Conservation (phyloP, 345 rosid genomes). For the Turnera subulata region DNA sequence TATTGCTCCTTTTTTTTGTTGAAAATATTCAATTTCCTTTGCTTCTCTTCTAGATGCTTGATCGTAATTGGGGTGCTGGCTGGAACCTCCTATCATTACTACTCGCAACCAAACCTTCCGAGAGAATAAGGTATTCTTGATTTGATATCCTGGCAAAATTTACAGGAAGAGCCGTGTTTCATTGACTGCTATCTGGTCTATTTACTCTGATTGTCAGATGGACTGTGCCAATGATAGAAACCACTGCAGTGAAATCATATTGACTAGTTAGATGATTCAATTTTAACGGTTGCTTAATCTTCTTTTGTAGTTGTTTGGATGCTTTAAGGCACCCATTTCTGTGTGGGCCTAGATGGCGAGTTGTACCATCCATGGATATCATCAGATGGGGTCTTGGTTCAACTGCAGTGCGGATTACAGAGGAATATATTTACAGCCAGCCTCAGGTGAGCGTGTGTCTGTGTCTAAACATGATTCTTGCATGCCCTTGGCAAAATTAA, state of each 20-base stretch:
- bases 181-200: no score
- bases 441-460: slow-evolving; percentile 62
- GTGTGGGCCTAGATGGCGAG: slow-evolving; percentile 96
- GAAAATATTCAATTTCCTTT: no score
- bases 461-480: no score
- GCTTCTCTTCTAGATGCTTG: slow-evolving; percentile 64
- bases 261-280: background rate
- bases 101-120: slow-evolving; percentile 69
- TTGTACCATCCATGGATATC: slow-evolving; percentile 78
- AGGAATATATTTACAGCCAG: slow-evolving; percentile 76
- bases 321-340: slow-evolving; percentile 92
- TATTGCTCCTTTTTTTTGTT: slow-evolving; percentile 5
- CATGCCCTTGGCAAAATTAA: no score
- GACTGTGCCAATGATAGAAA: no score
- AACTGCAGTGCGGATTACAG: slow-evolving; percentile 79
- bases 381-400: slow-evolving; percentile 98
- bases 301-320: slow-evolving; percentile 62
- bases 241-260: background rate
- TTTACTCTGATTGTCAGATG: no score
- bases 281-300: background rate
- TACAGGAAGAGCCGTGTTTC: background rate
- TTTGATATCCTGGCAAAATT: slow-evolving; percentile 4
- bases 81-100: slow-evolving; percentile 87
- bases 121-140: slow-evolving; percentile 63
- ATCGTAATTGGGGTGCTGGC: slow-evolving; percentile 94